Conservation (phyloP, 495 filamentous ascomycete species). For the Neurospora pannonica region DNA sequence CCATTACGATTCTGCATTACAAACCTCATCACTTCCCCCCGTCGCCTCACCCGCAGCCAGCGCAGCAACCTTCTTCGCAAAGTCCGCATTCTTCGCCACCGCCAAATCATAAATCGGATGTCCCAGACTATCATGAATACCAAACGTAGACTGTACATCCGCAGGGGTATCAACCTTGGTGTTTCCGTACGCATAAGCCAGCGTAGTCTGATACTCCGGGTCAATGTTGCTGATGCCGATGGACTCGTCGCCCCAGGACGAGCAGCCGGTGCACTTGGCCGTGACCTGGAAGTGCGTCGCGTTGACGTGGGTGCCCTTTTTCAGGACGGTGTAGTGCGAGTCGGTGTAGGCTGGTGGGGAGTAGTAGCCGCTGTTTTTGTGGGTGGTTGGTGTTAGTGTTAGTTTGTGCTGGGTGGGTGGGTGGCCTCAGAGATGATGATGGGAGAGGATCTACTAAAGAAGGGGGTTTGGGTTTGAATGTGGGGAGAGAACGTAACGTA, state of each 20-base stretch:
- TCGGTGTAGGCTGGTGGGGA: conserved; percentile 24
- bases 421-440: not conserved
- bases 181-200: conserved; percentile 31
- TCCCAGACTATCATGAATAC: conserved; percentile 37
- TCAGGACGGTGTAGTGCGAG: conserved; percentile 30
- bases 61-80: conserved; percentile 13
- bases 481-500: not conserved
- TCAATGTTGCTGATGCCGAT: conserved; percentile 30
- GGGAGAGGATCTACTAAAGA: not conserved
- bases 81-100: conserved; percentile 17
- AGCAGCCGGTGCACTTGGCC: conserved; percentile 34
- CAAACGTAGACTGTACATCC: conserved; percentile 25
- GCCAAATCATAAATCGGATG: conserved; percentile 34
- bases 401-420: not conserved
- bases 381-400: not conserved
- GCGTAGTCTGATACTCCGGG: conserved; percentile 23
- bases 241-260: conserved; percentile 33
- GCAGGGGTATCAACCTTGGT: conserved; percentile 26
- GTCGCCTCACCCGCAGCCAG: not conserved
- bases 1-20: not conserved
- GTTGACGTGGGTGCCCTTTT: conserved; percentile 33
- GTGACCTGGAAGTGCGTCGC: conserved; percentile 38
- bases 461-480: too few species aligned
- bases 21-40: not conserved
- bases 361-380: conserved; percentile 35